Conservation (phyloP, 805 yeast species). For the Yarrowia sp. region DNA sequence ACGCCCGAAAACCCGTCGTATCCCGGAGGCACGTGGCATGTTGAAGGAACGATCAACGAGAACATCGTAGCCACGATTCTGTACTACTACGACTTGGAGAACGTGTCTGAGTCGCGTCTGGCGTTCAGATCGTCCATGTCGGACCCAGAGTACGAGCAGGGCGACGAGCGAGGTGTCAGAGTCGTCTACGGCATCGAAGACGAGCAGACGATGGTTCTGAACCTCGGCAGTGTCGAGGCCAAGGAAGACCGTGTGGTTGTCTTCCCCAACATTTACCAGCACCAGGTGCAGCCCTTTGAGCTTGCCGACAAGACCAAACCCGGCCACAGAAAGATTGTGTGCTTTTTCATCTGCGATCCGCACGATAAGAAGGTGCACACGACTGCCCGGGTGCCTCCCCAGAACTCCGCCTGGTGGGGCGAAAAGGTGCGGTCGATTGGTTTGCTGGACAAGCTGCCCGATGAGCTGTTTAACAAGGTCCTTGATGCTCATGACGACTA, state of each 20-base stretch:
- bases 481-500: slow-evolving; percentile 8
- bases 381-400: slow-evolving; percentile 43
- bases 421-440: slow-evolving; percentile 28
- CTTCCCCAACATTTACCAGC: slow-evolving; percentile 45
- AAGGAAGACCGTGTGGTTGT: slow-evolving; percentile 39
- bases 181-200: slow-evolving; percentile 40
- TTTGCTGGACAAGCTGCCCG: not conserved
- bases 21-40: slow-evolving; percentile 47
- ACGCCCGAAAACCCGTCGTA: slow-evolving; percentile 45
- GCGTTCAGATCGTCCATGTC: slow-evolving; percentile 35
- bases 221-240: slow-evolving; percentile 38
- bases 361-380: slow-evolving; percentile 37
- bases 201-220: slow-evolving; percentile 36
- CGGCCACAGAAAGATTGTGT: slow-evolving; percentile 44
- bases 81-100: slow-evolving; percentile 45
- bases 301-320: slow-evolving; percentile 41
- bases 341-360: slow-evolving; percentile 46
- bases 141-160: slow-evolving; percentile 41
- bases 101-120: slow-evolving; percentile 41
- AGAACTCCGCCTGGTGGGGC: slow-evolving; percentile 42
- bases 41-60: slow-evolving; percentile 46
- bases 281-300: slow-evolving; percentile 44
- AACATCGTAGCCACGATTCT: slow-evolving; percentile 45
- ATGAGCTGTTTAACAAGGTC: slow-evolving; percentile 22
- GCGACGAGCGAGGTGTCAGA: slow-evolving; percentile 37